Percentiles rank a stretch among this genome's conserved stretches.
These are phyloP conservation scores for Hansfordia pulvinata DNA, from an alignment of 2,329 filamentous ascomycete species.

Conservation along the genomic window DNA sequence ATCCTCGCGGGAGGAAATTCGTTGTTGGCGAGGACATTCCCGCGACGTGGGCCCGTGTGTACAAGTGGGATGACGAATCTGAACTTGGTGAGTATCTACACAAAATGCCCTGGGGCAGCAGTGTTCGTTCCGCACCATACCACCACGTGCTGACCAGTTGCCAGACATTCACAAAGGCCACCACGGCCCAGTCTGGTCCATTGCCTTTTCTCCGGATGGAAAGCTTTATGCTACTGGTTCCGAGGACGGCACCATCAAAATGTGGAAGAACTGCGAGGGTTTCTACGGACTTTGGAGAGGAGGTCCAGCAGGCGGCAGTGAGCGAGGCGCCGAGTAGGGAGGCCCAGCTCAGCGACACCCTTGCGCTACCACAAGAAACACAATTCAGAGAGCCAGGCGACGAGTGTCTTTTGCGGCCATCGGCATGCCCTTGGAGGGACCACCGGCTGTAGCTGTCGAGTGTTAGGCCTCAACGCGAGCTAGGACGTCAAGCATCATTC, in stretches of 20 bases:
- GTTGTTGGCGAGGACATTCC: conserved; percentile 78
- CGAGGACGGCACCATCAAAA: conserved; percentile 94
- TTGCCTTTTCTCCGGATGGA: conserved; percentile 86
- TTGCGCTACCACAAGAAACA: too few species aligned
- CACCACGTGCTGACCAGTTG: too few species aligned
- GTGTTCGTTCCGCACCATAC: too few species aligned
- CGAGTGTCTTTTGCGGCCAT: too few species aligned
- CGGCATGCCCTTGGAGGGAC: too few species aligned
- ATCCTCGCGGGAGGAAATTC: conserved; percentile 67
- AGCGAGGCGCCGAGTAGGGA: conserved; percentile 23
- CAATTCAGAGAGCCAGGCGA: too few species aligned
- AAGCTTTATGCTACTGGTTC: conserved; percentile 94
- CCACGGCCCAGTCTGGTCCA: conserved; percentile 93
- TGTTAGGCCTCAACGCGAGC: too few species aligned
- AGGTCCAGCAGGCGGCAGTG: conserved; percentile 18
- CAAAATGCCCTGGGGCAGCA: too few species aligned
- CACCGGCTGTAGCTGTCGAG: too few species aligned
- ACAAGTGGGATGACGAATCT: conserved; percentile 70
- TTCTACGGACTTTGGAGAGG: conserved; percentile 51
- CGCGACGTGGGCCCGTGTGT: conserved; percentile 94
- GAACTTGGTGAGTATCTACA: conserved; percentile 55
- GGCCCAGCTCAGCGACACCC: too few species aligned
- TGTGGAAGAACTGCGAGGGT: conserved; percentile 62
- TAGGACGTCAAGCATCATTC: too few species aligned
- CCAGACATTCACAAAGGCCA: conserved; percentile 89